These are phyloP conservation scores for Achaetomium macrosporum DNA, from an alignment of 2,329 filamentous ascomycete genomes.

Conservation along the genomic window DNA sequence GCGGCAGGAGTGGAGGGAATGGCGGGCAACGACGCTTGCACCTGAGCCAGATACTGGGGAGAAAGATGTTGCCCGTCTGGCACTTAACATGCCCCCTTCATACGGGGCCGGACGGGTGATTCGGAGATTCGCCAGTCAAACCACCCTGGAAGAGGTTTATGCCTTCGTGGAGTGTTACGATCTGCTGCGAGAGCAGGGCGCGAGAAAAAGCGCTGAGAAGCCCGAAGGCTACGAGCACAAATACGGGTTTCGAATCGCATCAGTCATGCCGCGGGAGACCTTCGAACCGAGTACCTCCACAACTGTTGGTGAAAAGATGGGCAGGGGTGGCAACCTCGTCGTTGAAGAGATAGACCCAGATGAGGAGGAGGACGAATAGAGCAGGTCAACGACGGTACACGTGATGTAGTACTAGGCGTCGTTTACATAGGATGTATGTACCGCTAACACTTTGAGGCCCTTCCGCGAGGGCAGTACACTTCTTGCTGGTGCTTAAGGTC, in stretches of 20 bases:
- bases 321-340: constrained; percentile 79
- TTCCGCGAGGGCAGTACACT: too few species aligned
- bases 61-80: constrained; percentile 67
- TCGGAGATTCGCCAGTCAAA: constrained; percentile 63
- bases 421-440: too few species aligned
- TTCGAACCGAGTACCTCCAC: constrained; percentile 63
- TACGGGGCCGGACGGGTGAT: constrained; percentile 67
- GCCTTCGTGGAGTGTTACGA: constrained; percentile 93
- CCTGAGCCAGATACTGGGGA: constrained; percentile 59
- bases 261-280: constrained; percentile 76
- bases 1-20: constrained; percentile 66
- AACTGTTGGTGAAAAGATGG: constrained; percentile 67
- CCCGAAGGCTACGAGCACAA: constrained; percentile 70
- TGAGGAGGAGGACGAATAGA: constrained; percentile 26
- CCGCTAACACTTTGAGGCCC: too few species aligned
- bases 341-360: constrained; percentile 59
- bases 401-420: neutral
- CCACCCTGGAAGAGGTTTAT: constrained; percentile 81
- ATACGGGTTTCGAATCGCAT: constrained; percentile 81
- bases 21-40: constrained; percentile 64
- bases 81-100: constrained; percentile 55
- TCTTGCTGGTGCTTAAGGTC: too few species aligned
- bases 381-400: neutral
- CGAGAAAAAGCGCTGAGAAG: constrained; percentile 36
- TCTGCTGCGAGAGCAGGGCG: constrained; percentile 41